Evolutionary conservation across 805 yeast species (phyloP), one percentile per base, ranked within the genome.

Genomic region (Metschnikowia vanudenii): DNA sequence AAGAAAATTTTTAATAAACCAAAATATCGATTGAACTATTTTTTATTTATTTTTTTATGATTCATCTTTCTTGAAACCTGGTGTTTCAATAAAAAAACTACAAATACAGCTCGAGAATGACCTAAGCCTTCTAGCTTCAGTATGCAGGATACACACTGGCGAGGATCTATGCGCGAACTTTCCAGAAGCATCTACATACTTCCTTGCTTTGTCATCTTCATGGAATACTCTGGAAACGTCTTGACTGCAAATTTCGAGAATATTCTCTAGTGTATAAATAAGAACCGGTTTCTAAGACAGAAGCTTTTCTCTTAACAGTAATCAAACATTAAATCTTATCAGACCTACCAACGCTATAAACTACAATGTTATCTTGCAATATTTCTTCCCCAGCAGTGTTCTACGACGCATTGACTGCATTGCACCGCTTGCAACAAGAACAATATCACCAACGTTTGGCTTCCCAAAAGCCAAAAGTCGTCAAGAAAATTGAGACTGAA

Each of bases 401-500:
- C 24, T 44, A 50, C 26, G 50, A 50, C 31, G 49, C 53, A 16
- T 53, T 54, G 43, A 30, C 41, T 34, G 47, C 45, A 13, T 44
- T 54, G 46, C 56, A 54, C 19, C 38, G 38, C 18, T 50, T 45
- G 43, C 56, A 52, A 42, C 57, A 49, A 36, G 43, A 41, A 24
- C 52, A 49, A 17, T 41, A 46, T 34, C 48, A 49, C 16, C 30
- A 37, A 9, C 51, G 42, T 36, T 39, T 47, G 49, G 45, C 44
- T 14, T 41, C 41, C 13, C 46, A 44, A 13, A 41, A 48, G 8
- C 55, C 73, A 4, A 64, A 60, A 49, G 62, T 68, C n/a, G 53
- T 69, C 35, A 69, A 64, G 55, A 63, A 63, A 47, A 52, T 66
- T 10, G 76, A 71, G 49, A 54, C 63, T 12, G 72, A 66, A 30